These are phyloP conservation scores for Fistulifera solaris DNA, from an alignment of 108 stramenopile genomes.

Conservation along the genomic window DNA sequence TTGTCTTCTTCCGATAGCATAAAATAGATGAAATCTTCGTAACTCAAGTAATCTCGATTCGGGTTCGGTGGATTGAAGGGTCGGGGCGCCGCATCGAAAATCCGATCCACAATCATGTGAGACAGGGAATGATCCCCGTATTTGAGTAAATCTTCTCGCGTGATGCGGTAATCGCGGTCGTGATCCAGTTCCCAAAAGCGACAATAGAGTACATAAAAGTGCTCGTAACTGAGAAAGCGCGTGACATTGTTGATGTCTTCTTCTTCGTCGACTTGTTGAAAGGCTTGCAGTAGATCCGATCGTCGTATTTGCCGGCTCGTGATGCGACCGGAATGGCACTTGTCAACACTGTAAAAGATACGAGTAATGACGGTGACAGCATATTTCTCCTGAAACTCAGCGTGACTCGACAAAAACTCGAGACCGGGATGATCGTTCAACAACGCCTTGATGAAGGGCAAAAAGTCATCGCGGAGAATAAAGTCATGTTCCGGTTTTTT, in stretches of 20 bases:
- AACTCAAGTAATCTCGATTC: conserved; percentile 63
- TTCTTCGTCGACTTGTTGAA: conserved; percentile 86
- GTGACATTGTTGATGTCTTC: conserved; percentile 97
- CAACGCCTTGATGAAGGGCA: conserved; percentile 87
- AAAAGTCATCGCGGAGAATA: conserved; percentile 86
- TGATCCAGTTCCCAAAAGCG: conserved; percentile 98
- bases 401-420: conserved; percentile 86
- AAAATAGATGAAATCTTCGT: conserved; percentile 98
- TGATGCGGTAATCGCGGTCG: conserved; percentile 92
- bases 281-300: conserved; percentile 76
- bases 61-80: conserved; percentile 52
- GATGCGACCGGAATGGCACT: conserved; percentile 81
- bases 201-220: conserved; percentile 99
- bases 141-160: conserved; percentile 89
- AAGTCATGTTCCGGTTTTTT: conserved; percentile 69
- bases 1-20: conserved; percentile 95
- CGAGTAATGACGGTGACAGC: conserved; percentile 94
- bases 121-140: conserved; percentile 92
- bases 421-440: conserved; percentile 86
- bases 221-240: conserved; percentile 90
- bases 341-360: conserved; percentile 90
- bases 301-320: conserved; percentile 84
- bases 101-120: conserved; percentile 95
- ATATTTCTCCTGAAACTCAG: conserved; percentile 97
- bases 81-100: conserved; percentile 87